Base-by-base conservation (phyloP, 2,329 filamentous ascomycete genomes). In the Apiospora pterosperma region DNA sequence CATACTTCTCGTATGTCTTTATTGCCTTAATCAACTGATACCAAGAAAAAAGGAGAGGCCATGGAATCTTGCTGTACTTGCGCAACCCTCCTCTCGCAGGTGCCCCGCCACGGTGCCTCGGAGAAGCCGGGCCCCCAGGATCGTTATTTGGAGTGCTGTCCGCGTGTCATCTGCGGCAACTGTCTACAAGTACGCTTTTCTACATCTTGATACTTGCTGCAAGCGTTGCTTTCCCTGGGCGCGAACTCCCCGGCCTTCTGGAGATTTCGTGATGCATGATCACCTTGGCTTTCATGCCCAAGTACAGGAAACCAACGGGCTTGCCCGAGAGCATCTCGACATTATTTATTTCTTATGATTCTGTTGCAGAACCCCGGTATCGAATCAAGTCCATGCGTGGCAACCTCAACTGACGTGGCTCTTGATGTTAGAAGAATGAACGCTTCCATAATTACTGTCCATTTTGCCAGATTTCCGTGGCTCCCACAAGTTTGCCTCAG, bases 381-480 rank as follows among this genome's bases (percentile, higher is more conserved):
- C 14, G n/a, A 19, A 34, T 34, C 7, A 55, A n/a, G 48, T 34
- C 28, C 28, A n/a, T n/a, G 7, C 28, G 34, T 55, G 28, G 28
- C 48, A 34, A 55, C 8, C 25, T 34, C 48, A 21, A 19, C 48
- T 55, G 48, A 55, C 48, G 16, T 34, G 48, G 6, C 48, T 34
- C 28, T n/a, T 19, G 16, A 1, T 1, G 5, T n/a, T 19, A 88
- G 85, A 78, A 85, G 59, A 93, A 93, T 74, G 79, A 82, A 36
- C 87, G 91, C 44, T 93, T 92, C 77, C 84, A 84, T 62, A 79
- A 81, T 38, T 88, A 87, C 74, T 88, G 88, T 73, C 92, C 92
- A 0, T 95, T 91, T 76, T 96, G 92, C 75, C 92, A 95, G 76
- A 85, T 92, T 69, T 88, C 89, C 5, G 84, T 80, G 55, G 79